Conservation (phyloP, 192 early-diverging fungal species). For the Coemansia umbellata region DNA sequence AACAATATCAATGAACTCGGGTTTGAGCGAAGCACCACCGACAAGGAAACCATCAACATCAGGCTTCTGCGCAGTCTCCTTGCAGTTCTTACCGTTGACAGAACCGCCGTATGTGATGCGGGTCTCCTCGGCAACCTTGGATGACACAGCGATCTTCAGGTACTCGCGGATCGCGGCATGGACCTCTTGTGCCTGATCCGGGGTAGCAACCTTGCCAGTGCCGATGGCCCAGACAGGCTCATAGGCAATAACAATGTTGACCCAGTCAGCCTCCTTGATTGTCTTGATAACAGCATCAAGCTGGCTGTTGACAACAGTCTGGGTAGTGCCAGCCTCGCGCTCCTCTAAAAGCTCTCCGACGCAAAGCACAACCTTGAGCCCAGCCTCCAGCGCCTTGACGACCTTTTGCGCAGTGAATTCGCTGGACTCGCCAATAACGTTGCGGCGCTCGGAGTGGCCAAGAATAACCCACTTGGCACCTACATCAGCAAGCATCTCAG, state of each 20-base stretch:
- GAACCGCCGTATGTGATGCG: constrained; percentile 97
- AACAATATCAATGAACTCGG: constrained; percentile 75
- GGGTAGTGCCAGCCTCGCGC: constrained; percentile 85
- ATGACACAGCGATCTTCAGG: constrained; percentile 79
- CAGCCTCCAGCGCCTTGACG: constrained; percentile 80
- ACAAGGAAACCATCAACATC: constrained; percentile 99
- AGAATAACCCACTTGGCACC: constrained; percentile 93
- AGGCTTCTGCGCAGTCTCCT: constrained; percentile 71
- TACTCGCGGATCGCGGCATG: constrained; percentile 86
- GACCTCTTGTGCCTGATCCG: constrained; percentile 94
- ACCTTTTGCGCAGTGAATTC: constrained; percentile 89
- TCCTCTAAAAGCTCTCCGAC: constrained; percentile 94
- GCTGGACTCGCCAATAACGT: constrained; percentile 84
- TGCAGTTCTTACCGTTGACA: constrained; percentile 84
- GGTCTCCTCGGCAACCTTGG: constrained; percentile 79
- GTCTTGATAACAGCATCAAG: constrained; percentile 76
- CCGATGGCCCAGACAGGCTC: constrained; percentile 99
- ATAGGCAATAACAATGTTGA: constrained; percentile 94
- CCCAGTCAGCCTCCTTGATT: constrained; percentile 75
- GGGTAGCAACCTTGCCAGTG: constrained; percentile 96
- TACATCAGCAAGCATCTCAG: constrained; percentile 95
- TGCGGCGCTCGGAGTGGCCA: constrained; percentile 98
- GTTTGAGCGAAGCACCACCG: constrained; percentile 96
- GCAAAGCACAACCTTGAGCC: constrained; percentile 92
- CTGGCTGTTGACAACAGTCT: constrained; percentile 84